These are phyloP conservation scores for Amesomyces nigricolor DNA, from an alignment of 2,329 filamentous ascomycete genomes.

Conservation along the genomic window DNA sequence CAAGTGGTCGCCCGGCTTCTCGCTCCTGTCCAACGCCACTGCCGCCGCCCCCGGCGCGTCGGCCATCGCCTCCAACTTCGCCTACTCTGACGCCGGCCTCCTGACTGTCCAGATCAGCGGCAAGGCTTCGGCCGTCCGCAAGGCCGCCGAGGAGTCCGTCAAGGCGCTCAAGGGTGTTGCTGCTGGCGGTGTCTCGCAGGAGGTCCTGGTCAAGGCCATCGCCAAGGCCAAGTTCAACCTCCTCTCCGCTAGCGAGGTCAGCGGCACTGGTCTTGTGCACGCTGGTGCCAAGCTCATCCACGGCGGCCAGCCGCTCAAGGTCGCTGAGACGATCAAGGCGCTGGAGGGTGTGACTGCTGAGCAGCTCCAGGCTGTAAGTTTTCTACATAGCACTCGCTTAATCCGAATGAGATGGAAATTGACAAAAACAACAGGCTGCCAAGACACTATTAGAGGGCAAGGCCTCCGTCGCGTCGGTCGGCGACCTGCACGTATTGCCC, in stretches of 20 bases:
- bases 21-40: constrained; percentile 75
- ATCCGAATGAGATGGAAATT: constrained; percentile 12
- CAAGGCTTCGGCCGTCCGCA: constrained; percentile 63
- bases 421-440: constrained; percentile 58
- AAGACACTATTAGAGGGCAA: constrained; percentile 83
- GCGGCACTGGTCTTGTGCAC: constrained; percentile 70
- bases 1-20: constrained; percentile 95
- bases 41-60: constrained; percentile 59
- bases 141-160: constrained; percentile 69
- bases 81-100: constrained; percentile 93
- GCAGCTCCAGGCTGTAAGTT: constrained; percentile 75
- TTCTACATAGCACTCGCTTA: neutral
- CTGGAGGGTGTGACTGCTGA: constrained; percentile 78
- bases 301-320: constrained; percentile 75
- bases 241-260: constrained; percentile 73
- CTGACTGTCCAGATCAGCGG: constrained; percentile 78
- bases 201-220: constrained; percentile 86
- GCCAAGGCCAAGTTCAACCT: constrained; percentile 91
- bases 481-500: constrained; percentile 85
- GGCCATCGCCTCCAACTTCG: constrained; percentile 68
- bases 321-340: constrained; percentile 70
- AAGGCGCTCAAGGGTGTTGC: constrained; percentile 78
- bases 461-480: constrained; percentile 82
- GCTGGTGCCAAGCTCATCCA: constrained; percentile 81
- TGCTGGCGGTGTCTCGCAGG: constrained; percentile 67